phyloP scores from a whole-genome alignment of 2,329 filamentous ascomycete species.

The Botrytis tulipae region DNA sequence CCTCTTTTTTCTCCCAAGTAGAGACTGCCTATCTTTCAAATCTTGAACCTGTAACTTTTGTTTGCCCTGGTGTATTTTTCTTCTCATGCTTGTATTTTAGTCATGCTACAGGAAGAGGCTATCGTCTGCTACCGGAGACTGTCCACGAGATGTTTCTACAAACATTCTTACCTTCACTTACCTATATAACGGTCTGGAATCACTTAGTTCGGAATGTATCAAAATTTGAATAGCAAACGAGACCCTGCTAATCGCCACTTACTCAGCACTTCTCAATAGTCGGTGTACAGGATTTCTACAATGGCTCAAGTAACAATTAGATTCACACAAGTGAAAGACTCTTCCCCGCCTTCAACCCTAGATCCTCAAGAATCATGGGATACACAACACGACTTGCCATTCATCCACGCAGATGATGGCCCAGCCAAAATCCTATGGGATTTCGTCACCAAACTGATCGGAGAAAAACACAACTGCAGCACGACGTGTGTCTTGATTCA shows the following conservation, averaged over 20 bases:
- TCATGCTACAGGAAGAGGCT: neutral
- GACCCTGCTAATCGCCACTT: neutral
- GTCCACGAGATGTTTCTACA: neutral
- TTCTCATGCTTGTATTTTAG: neutral
- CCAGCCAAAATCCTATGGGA: neutral
- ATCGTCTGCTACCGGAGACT: neutral
- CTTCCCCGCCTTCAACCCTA: neutral
- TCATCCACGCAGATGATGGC: neutral
- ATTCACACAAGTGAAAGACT: neutral
- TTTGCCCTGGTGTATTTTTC: neutral
- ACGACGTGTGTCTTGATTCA: neutral
- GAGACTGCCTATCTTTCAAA: neutral
- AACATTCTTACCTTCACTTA: neutral
- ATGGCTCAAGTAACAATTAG: neutral
- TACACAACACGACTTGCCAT: neutral
- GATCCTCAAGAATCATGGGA: neutral
- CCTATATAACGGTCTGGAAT: neutral
- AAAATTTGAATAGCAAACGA: neutral
- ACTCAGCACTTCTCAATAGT: neutral
- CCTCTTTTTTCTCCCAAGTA: too few relatives aligned
- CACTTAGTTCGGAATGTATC: neutral
- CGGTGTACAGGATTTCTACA: neutral
- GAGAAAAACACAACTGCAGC: neutral
- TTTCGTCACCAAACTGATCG: neutral
- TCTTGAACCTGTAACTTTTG: neutral